Conservation (phyloP, 2,329 filamentous ascomycete genomes). For the Arthrobotrys pseudoclavata region DNA sequence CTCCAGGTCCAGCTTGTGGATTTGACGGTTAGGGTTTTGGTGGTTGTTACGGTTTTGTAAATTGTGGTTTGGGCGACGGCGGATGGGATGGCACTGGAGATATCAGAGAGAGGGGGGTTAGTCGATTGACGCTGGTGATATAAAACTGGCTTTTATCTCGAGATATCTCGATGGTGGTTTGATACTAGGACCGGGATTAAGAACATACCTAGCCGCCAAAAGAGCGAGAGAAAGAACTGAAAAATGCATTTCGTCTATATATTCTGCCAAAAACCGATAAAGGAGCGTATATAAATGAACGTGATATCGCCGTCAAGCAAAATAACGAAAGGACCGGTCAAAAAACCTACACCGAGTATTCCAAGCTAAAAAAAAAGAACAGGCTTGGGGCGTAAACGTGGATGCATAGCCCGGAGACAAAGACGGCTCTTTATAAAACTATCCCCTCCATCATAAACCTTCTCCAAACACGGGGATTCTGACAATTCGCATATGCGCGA, state of each 20-base stretch:
- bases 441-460: background rate
- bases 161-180: background rate
- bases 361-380: slow-evolving; percentile 2
- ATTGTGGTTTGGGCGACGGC: background rate
- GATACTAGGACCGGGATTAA: too few species aligned
- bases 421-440: slow-evolving; percentile 3
- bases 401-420: background rate
- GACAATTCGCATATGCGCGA: slow-evolving; percentile 23
- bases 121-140: background rate
- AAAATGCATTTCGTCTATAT: slow-evolving; percentile 10
- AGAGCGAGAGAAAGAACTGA: slow-evolving; percentile 2
- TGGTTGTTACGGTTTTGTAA: background rate
- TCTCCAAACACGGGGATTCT: background rate
- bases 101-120: background rate
- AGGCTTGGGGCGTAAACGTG: slow-evolving; percentile 1
- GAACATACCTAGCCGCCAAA: slow-evolving; percentile 1
- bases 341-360: background rate
- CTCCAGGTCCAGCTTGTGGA: background rate
- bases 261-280: background rate
- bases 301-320: background rate
- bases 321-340: background rate
- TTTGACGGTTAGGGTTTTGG: background rate
- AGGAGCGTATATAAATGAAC: slow-evolving; percentile 2
- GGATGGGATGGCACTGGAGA: slow-evolving; percentile 5
- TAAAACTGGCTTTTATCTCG: background rate